Evolutionary conservation across 192 early-diverging fungal species (phyloP).

Genomic region (Backusella macrospora): DNA sequence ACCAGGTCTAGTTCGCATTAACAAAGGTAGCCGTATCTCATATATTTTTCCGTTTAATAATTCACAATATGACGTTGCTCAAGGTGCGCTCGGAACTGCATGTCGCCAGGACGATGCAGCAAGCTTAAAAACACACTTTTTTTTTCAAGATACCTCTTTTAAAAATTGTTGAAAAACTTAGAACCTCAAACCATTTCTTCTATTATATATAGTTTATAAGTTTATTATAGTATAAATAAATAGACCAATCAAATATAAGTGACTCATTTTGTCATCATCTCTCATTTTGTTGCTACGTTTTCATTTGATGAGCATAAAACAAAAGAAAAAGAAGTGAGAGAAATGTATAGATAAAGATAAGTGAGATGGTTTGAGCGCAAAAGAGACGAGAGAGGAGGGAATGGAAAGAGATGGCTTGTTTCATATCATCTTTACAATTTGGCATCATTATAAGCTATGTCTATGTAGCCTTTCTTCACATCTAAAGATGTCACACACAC

Average conservation of each 20-base stretch:
- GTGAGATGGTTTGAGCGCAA: too few relatives aligned
- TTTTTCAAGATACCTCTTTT: too few relatives aligned
- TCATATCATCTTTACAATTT: too few relatives aligned
- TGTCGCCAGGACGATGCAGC: conserved; percentile 65
- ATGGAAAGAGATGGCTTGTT: too few relatives aligned
- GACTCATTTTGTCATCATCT: conserved; percentile 6
- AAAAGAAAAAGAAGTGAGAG: not conserved
- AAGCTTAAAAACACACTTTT: conserved; percentile 18
- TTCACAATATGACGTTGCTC: conserved; percentile 87
- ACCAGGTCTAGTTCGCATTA: conserved; percentile 82
- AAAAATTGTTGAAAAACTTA: too few relatives aligned
- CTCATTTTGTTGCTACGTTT: not conserved
- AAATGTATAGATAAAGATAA: not conserved
- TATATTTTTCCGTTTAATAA: conserved; percentile 57
- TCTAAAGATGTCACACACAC: not conserved
- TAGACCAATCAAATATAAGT: not conserved
- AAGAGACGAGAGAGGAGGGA: too few relatives aligned
- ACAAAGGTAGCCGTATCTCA: conserved; percentile 71
- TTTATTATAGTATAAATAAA: not conserved
- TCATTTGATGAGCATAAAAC: not conserved
- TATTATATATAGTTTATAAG: too few relatives aligned
- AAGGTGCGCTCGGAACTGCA: conserved; percentile 89
- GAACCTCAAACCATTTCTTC: too few relatives aligned
- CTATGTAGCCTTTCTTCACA: too few relatives aligned
- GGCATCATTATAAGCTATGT: too few relatives aligned